These are phyloP conservation scores for Fusarium sacchari DNA, from an alignment of 2,329 filamentous ascomycete species.

Conservation along the genomic window DNA sequence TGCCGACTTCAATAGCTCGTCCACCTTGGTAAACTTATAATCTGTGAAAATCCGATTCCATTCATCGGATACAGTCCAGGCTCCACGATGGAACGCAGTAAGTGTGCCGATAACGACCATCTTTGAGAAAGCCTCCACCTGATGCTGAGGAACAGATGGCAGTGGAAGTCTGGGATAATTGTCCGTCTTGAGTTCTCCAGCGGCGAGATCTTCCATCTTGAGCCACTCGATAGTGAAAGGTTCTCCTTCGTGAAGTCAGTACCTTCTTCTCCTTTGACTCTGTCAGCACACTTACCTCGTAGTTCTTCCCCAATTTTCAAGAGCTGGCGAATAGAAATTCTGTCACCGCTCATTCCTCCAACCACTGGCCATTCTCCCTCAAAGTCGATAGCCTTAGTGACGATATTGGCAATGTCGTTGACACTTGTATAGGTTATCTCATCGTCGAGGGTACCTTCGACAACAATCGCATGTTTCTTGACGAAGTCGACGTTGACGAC, in stretches of 20 bases:
- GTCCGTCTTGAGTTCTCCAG: background rate
- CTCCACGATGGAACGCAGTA: background rate
- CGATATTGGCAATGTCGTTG: background rate
- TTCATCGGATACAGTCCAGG: background rate
- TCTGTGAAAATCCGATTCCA: background rate
- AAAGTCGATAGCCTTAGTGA: background rate
- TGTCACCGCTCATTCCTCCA: background rate
- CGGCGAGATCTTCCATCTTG: background rate
- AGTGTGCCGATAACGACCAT: background rate
- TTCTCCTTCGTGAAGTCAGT: background rate
- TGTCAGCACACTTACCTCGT: background rate
- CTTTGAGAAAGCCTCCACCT: slow-evolving; percentile 9
- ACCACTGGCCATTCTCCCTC: background rate
- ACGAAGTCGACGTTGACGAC: background rate
- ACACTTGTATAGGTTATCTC: background rate
- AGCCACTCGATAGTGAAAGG: slow-evolving; percentile 5
- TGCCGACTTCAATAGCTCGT: background rate
- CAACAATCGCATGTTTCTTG: background rate
- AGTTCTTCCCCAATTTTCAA: background rate
- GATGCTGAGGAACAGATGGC: background rate
- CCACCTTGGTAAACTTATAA: background rate
- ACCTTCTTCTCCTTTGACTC: fast-evolving
- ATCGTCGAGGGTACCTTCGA: background rate
- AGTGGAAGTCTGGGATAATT: background rate
- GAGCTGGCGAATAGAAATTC: background rate